Evolutionary conservation across 768 basidiomycete genomes (phyloP), one percentile per base, ranked within the genome.

Genomic region (Termitomyces eurrhizus): DNA sequence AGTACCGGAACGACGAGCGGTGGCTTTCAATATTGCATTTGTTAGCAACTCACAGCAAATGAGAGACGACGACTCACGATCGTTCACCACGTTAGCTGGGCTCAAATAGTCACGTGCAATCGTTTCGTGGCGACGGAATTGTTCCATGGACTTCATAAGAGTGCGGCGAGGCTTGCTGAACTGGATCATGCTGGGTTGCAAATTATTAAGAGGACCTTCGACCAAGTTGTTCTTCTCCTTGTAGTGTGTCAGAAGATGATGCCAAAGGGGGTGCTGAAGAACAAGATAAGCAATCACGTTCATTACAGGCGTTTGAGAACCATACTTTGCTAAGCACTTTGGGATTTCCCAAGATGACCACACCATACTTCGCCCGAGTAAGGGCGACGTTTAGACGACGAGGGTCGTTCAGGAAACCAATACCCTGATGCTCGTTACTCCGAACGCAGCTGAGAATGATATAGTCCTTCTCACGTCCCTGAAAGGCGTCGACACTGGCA

Each of bases 341-440:
- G 3, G 97, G 97, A 72, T 99, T 99, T n/a, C 97, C 97, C n/a
- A 99, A 81, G 68, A 99, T 98, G 53, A 99, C 97, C 9, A 96
- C 90, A 3, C 97, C 97, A 70, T 98, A 99, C 74, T 98, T 98
- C 44, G 97, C 96, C 63, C 97, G 84, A 1, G 97, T 98, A 48
- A 99, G 82, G 29, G 97, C 97, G 52, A 99, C 97, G 68, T 99
- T 99, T 67, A 99, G 75, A 57, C 97, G 87, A 64, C 97, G 80
- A 7, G 97, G 97, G 72, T 99, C 97, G 67, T 96, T 98, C 78
- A 99, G 83, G 83, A 99, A 99, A 50, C 97, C 97, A 61, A 99
- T 99, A 39, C 97, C 97, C 72, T 98, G 97, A 72, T 99, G 97
- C 71, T 99, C 97, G 73, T 99, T 99, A 76, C 94, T 96, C 72